Conservation (phyloP, 345 rosid species). For the Populus pruinosa region DNA sequence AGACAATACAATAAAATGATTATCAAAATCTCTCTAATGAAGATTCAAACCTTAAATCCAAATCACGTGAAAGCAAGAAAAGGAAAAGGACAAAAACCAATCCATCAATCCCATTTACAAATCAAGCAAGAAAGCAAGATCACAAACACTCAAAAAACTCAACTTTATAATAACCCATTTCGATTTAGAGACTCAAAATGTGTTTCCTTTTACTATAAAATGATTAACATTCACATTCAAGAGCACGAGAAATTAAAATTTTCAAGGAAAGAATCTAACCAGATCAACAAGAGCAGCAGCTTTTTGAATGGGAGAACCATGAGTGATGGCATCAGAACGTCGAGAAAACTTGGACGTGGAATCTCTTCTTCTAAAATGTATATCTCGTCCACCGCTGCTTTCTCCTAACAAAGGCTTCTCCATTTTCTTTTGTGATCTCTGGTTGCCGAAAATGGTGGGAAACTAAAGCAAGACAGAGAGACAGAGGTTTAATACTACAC, state of each 20-base stretch:
- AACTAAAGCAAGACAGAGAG: neutral
- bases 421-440: conserved; percentile 21
- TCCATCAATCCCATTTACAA: no score
- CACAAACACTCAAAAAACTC: no score
- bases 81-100: no score
- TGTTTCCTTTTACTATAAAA: neutral
- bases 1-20: no score
- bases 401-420: conserved; percentile 57
- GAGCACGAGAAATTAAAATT: neutral
- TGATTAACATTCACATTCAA: neutral
- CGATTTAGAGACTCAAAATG: no score
- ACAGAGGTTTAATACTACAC: no score
- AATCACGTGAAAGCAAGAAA: no score
- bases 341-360: conserved; percentile 31
- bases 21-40: no score
- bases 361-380: conserved; percentile 17
- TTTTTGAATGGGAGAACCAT: conserved; percentile 71
- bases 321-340: conserved; percentile 71
- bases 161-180: no score
- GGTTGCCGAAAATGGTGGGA: neutral
- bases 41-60: no score
- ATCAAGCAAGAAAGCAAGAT: no score
- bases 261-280: conserved; percentile 27
- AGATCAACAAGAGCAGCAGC: conserved; percentile 99
- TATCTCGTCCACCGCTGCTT: conserved; percentile 22